Base-by-base conservation (phyloP, 2,329 filamentous ascomycete genomes). In the Aspergillus sp. region DNA sequence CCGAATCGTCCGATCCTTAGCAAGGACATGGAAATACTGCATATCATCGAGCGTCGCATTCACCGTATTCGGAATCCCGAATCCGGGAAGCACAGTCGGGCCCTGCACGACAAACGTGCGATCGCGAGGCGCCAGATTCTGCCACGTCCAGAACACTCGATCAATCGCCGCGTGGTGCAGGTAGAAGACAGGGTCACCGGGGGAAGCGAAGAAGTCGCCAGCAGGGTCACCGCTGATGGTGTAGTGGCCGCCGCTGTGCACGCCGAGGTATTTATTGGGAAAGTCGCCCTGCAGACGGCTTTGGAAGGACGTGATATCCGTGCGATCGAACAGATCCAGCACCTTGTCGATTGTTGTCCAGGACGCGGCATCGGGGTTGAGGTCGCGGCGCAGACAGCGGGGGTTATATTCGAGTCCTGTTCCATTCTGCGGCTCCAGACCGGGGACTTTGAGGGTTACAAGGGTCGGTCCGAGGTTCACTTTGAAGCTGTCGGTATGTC, bases 191-290 rank as follows among this genome's bases (percentile, higher is more conserved):
- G 56, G 56, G 53, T 61, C 59, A 45, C 59, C 59, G 41, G 59
- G 59, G 12, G 59, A 61, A 15, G 59, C 40, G n/a, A 58, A 61
- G 40, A 61, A 55, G 33, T 61, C 59, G 76, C 47, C 74, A 11
- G 74, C 77, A 0, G 73, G 73, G 51, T 80, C 78, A 14, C 78
- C 79, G 17, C 73, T 75, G 44, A 78, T 72, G 8, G 75, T 74
- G 64, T 76, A 80, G 63, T 82, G 80, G 2, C 78, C 79, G 2
- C 66, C 77, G 1, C 73, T 74, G 58, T 82, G 80, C 5, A 80
- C 71, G 21, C 77, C 77, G 33, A 73, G 68, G 27, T 60, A 62
- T 2, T 57, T 75, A 7, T 78, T 77, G 58, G 59, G 56, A 24
- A 61, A 62, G 21, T 61, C 54, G 4, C 66, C 66, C 52, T 66